These are phyloP conservation scores for Cladosporium sphaerospermum DNA, from an alignment of 2,329 filamentous ascomycete genomes.

Conservation along the genomic window DNA sequence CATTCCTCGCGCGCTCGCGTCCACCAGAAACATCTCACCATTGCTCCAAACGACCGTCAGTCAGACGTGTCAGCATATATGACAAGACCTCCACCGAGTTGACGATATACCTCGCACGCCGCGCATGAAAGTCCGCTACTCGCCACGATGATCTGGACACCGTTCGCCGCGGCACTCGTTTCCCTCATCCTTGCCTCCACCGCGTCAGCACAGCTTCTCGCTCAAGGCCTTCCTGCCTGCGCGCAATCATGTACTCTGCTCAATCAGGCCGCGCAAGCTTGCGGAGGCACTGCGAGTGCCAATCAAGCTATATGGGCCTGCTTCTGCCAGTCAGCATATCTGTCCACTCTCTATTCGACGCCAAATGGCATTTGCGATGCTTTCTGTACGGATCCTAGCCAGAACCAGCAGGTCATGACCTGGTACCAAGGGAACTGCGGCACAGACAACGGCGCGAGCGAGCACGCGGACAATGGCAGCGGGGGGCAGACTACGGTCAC, in stretches of 20 bases:
- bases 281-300: conserved; percentile 48
- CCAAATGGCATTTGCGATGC: conserved; percentile 50
- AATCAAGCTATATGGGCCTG: conserved; percentile 55
- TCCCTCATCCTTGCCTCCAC: conserved; percentile 13
- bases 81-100: too few species aligned
- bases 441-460: conserved; percentile 36
- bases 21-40: not conserved
- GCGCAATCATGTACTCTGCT: conserved; percentile 30
- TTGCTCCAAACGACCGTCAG: not conserved
- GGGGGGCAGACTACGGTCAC: conserved; percentile 8
- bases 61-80: too few species aligned
- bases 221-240: conserved; percentile 32
- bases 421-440: conserved; percentile 68
- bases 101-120: not conserved
- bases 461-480: conserved; percentile 19
- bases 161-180: conserved; percentile 9
- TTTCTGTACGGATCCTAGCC: conserved; percentile 39
- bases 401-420: conserved; percentile 53
- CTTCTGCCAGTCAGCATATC: conserved; percentile 62
- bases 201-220: conserved; percentile 25
- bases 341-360: conserved; percentile 53
- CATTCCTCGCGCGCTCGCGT: conserved; percentile 1
- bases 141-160: conserved; percentile 2
- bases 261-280: conserved; percentile 62
- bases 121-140: not conserved